A percentile compares a stretch with the other conserved stretches of the same genome.
phyloP scores from a whole-genome alignment of 2,329 filamentous ascomycete species.

The Exophiala spinifera region DNA sequence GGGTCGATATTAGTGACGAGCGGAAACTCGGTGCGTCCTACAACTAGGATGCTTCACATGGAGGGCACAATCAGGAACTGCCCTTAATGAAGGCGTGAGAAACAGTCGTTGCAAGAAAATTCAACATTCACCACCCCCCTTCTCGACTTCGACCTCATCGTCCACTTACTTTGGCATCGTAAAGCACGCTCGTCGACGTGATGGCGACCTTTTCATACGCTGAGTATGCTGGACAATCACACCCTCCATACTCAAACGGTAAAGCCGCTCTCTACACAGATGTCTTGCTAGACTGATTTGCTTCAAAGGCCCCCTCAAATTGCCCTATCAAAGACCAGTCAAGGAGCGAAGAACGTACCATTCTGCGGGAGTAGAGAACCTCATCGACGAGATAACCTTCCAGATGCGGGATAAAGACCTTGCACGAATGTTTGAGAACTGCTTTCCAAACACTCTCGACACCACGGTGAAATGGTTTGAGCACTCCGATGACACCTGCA shows the following conservation, averaged over 20 bases:
- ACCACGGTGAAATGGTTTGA: conserved; percentile 87
- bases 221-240: not conserved
- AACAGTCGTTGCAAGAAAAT: too few relatives aligned
- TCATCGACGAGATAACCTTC: not conserved
- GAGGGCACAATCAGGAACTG: too few relatives aligned
- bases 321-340: conserved; percentile 6
- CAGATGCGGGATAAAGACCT: conserved; percentile 84
- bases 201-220: not conserved
- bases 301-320: not conserved
- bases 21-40: too few relatives aligned
- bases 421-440: conserved; percentile 88
- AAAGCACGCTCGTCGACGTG: not conserved
- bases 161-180: too few relatives aligned
- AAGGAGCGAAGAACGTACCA: conserved; percentile 1
- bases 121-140: too few relatives aligned
- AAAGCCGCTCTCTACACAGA: not conserved
- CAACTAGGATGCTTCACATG: too few relatives aligned
- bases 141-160: too few relatives aligned
- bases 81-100: too few relatives aligned
- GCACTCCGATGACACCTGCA: conserved; percentile 59
- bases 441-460: conserved; percentile 87
- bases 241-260: not conserved
- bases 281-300: not conserved
- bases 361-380: conserved; percentile 4
- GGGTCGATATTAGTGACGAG: too few relatives aligned